Evolutionary conservation across 2,329 filamentous ascomycete genomes (phyloP), one percentile per base, ranked within the genome.

Genomic region (Aspergillus neotritici): DNA sequence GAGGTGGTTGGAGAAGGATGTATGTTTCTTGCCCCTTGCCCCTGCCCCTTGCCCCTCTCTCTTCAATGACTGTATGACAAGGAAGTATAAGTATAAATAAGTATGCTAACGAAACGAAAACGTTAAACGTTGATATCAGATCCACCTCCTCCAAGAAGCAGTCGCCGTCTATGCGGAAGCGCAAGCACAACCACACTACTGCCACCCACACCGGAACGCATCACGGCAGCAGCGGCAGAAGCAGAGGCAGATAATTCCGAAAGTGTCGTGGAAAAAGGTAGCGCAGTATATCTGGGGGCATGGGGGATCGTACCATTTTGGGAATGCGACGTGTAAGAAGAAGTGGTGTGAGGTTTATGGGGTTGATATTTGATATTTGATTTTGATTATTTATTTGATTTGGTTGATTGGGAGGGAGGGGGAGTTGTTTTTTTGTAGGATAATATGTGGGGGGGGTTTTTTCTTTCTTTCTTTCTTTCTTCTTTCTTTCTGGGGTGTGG

Each of bases 311-410:
- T 83, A 83, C 55, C 68, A 69, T 29, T 83, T 82, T 54, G 78
- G 78, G 3, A 76, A 78, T 51, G 72, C 77, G 2, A 82, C 79
- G 0, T 80, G 77, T 54, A 80, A 80, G 61, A 79, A 77, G 64
- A 81, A 80, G 64, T 83, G 77, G 74, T 61, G 68, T 12, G 73
- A 79, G 57, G 53, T 75, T 13, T 53, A 66, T 38, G 48, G 49
- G 12, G 47, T 59, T 13, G 54, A 44, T 4, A 30, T 48, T 9
- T 56, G 47, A 51, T 41, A 16, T 40, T 15, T n/a, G n/a, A n/a
- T n/a, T n/a, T n/a, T n/a, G n/a, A n/a, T n/a, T n/a, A n/a, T n/a
- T n/a, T n/a, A n/a, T n/a, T n/a, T n/a, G n/a, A n/a, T n/a, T n/a
- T n/a, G 25, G 34, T 25, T 44, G n/a, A n/a, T 35, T n/a, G 15